Percentiles rank a stretch among this genome's conserved stretches.
These are phyloP conservation scores for Penicillium sp. DNA, from an alignment of 2,329 filamentous ascomycete species.

Conservation along the genomic window DNA sequence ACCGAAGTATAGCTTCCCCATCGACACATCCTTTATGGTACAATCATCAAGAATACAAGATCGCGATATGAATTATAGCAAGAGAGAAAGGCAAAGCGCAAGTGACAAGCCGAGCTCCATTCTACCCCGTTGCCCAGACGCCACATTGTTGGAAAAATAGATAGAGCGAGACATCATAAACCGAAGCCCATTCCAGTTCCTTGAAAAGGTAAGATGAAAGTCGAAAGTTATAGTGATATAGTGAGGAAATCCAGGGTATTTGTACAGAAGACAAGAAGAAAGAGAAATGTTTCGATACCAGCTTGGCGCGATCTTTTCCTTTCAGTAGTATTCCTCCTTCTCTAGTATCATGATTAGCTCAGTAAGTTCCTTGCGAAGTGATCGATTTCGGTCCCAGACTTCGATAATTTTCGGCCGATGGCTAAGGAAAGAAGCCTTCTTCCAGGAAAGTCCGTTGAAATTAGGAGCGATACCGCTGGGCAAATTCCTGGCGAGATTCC, in stretches of 20 bases:
- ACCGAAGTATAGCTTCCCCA: not conserved
- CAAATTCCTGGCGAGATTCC: constrained; percentile 52
- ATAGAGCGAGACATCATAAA: constrained; percentile 1
- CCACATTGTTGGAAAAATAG: constrained; percentile 19
- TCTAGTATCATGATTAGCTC: constrained; percentile 50
- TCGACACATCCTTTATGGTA: constrained; percentile 11
- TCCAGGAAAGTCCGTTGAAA: constrained; percentile 42
- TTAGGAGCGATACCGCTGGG: constrained; percentile 38
- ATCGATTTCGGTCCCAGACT: constrained; percentile 47
- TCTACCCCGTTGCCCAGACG: constrained; percentile 27
- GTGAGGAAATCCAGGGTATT: constrained; percentile 26
- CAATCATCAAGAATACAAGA: constrained; percentile 16
- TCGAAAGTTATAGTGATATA: constrained; percentile 17
- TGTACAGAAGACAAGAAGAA: constrained; percentile 21
- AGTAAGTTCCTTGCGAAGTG: constrained; percentile 47
- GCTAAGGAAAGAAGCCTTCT: constrained; percentile 46
- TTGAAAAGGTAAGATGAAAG: constrained; percentile 14
- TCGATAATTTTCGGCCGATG: constrained; percentile 45
- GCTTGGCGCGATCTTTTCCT: constrained; percentile 5
- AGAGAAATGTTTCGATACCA: not conserved
- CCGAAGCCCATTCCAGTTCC: not conserved
- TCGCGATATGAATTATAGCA: constrained; percentile 10
- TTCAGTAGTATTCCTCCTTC: constrained; percentile 43
- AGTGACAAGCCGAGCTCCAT: constrained; percentile 19
- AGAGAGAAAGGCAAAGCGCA: not conserved